Evolutionary conservation across 2,329 filamentous ascomycete genomes (phyloP).

Genomic region (Lomentospora prolificans): DNA sequence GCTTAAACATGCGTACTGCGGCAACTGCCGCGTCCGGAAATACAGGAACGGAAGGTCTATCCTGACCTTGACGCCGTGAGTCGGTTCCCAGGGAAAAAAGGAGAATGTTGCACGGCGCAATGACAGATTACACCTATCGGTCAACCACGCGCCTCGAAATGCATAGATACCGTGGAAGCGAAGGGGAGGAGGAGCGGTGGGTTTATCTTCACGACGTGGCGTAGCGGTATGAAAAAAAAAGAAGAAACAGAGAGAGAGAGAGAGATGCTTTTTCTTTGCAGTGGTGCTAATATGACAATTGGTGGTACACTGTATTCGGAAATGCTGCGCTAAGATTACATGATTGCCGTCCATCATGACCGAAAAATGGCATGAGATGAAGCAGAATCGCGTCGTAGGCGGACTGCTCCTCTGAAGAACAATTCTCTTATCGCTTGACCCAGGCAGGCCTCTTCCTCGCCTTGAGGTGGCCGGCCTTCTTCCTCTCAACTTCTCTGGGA

Average conservation of each 20-base stretch:
- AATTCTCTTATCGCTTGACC: slow-evolving; percentile 64
- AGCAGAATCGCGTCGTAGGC: not conserved
- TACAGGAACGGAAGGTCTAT: not conserved
- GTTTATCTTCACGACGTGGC: no score
- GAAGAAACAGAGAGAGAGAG: no score
- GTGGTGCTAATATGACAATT: slow-evolving; percentile 1
- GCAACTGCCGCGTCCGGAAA: not conserved
- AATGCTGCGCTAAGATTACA: slow-evolving; percentile 9
- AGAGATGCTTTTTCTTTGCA: no score
- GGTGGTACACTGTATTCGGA: slow-evolving; percentile 6
- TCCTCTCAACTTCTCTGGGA: slow-evolving; percentile 86
- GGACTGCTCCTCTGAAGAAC: not conserved
- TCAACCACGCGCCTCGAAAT: no score
- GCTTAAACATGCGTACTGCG: not conserved
- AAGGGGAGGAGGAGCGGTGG: no score
- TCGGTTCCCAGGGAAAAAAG: no score
- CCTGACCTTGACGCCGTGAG: not conserved
- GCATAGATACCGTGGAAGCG: no score
- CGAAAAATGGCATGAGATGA: not conserved
- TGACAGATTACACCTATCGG: no score
- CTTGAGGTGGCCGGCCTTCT: slow-evolving; percentile 94
- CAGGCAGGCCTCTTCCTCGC: slow-evolving; percentile 96
- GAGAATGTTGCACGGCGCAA: not conserved
- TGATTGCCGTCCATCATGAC: slow-evolving; percentile 1
- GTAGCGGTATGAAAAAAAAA: no score